These are phyloP conservation scores for Aspergillus caelatus DNA, from an alignment of 2,329 filamentous ascomycete genomes.

Conservation along the genomic window DNA sequence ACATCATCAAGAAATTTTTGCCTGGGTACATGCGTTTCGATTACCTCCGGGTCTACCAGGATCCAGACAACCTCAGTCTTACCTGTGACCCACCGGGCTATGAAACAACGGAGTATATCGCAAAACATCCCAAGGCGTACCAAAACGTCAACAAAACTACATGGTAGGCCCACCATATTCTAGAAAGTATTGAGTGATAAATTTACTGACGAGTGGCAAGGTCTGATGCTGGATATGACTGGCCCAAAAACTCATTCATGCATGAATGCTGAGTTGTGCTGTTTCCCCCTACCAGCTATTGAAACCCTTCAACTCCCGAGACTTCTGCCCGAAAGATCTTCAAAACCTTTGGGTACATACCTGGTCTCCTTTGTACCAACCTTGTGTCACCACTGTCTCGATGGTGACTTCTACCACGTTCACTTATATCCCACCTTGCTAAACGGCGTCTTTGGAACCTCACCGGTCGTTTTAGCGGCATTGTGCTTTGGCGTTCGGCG, in stretches of 20 bases:
- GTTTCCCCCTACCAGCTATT: not conserved
- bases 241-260: slow-evolving; percentile 63
- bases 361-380: not conserved
- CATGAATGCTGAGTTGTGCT: slow-evolving; percentile 52
- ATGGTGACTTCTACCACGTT: not conserved
- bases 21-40: slow-evolving; percentile 70
- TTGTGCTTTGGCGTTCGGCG: slow-evolving; percentile 23
- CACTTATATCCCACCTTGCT: not conserved
- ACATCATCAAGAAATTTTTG: slow-evolving; percentile 58
- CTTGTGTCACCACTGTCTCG: not conserved
- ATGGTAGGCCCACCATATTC: slow-evolving; percentile 53
- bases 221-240: slow-evolving; percentile 45
- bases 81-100: slow-evolving; percentile 71
- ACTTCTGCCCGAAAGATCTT: not conserved
- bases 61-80: slow-evolving; percentile 58
- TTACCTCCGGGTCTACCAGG: slow-evolving; percentile 72
- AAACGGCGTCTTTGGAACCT: not conserved
- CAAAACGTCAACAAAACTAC: slow-evolving; percentile 65
- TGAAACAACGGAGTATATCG: slow-evolving; percentile 69
- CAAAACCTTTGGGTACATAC: not conserved
- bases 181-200: too few species aligned
- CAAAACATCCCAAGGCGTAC: slow-evolving; percentile 63
- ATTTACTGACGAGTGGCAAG: slow-evolving; percentile 27
- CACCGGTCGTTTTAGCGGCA: slow-evolving; percentile 13
- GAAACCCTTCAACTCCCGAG: not conserved